Conservation (phyloP, 1,284 basidiomycete species). For the Boletus smithii region DNA sequence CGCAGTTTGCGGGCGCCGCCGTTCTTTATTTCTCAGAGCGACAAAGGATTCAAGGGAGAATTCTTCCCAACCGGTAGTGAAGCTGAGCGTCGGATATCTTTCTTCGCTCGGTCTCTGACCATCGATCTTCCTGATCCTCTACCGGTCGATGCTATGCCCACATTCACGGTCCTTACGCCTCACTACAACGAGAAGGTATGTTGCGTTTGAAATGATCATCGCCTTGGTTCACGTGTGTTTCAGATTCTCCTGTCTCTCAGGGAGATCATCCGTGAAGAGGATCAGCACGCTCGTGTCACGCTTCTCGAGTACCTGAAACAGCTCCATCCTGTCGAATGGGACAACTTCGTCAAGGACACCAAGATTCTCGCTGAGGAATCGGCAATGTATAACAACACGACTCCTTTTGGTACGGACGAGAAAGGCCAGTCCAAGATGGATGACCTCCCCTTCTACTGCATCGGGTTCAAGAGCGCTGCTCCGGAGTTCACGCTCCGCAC, state of each 20-base stretch:
- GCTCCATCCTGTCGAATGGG: slow-evolving; percentile 97
- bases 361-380: slow-evolving; percentile 98
- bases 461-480: slow-evolving; percentile 98
- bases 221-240: slow-evolving; percentile 10
- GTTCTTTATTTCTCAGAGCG: slow-evolving; percentile 91
- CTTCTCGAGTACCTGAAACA: slow-evolving; percentile 97
- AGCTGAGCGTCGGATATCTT: slow-evolving; percentile 92
- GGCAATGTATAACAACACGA: slow-evolving; percentile 76
- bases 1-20: slow-evolving; percentile 87
- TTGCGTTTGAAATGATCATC: not conserved
- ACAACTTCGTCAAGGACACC: slow-evolving; percentile 99
- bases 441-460: slow-evolving; percentile 97
- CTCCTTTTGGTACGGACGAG: slow-evolving; percentile 82
- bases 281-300: slow-evolving; percentile 92
- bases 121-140: slow-evolving; percentile 86
- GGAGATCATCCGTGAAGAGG: slow-evolving; percentile 96
- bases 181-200: slow-evolving; percentile 92
- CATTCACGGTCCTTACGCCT: slow-evolving; percentile 92
- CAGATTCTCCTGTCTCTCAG: slow-evolving; percentile 87
- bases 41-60: slow-evolving; percentile 80
- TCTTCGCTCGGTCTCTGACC: slow-evolving; percentile 93
- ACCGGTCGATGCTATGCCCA: slow-evolving; percentile 95
- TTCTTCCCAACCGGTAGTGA: slow-evolving; percentile 93
- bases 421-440: slow-evolving; percentile 85
- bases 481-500: slow-evolving; percentile 98